Percentiles rank a stretch among this genome's conserved stretches.
phyloP scores from a whole-genome alignment of 2,329 filamentous ascomycete genomes.

The Cladosporium sp. region DNA sequence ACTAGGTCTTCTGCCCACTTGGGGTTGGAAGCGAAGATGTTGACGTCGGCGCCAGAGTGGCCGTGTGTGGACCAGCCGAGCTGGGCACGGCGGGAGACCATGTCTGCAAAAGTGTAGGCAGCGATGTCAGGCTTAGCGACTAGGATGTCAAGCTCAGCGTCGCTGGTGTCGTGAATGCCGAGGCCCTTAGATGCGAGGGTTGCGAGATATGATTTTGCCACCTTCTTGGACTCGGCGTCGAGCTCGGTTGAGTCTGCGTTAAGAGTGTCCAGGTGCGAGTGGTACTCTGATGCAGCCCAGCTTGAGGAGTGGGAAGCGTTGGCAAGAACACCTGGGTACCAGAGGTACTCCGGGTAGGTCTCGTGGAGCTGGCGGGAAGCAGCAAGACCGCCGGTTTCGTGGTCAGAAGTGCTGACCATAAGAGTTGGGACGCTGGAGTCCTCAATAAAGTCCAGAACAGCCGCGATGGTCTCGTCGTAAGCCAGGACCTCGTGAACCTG shows the following conservation, averaged over 20 bases:
- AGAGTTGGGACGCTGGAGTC: slow-evolving; percentile 71
- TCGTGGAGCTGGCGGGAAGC: slow-evolving; percentile 70
- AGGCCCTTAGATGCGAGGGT: slow-evolving; percentile 69
- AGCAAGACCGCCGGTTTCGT: slow-evolving; percentile 89
- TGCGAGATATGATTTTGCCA: slow-evolving; percentile 66
- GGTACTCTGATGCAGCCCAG: slow-evolving; percentile 64
- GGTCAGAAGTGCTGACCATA: slow-evolving; percentile 87
- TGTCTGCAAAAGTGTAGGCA: slow-evolving; percentile 70
- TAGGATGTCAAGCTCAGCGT: slow-evolving; percentile 69
- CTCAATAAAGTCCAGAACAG: slow-evolving; percentile 82
- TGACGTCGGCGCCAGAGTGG: slow-evolving; percentile 86
- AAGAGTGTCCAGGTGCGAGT: slow-evolving; percentile 54
- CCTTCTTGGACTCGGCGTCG: slow-evolving; percentile 26
- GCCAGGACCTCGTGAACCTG: slow-evolving; percentile 83
- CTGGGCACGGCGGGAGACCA: slow-evolving; percentile 84
- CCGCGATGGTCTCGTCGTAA: slow-evolving; percentile 82
- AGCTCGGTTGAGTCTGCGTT: slow-evolving; percentile 32
- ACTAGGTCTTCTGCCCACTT: slow-evolving; percentile 62
- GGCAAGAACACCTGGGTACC: slow-evolving; percentile 80
- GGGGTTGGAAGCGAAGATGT: slow-evolving; percentile 83
- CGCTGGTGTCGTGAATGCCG: slow-evolving; percentile 72
- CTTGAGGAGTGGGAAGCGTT: slow-evolving; percentile 77
- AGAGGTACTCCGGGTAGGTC: slow-evolving; percentile 68
- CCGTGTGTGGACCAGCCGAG: slow-evolving; percentile 94
- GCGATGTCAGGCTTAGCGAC: slow-evolving; percentile 59